A percentile compares a stretch with the other conserved stretches of the same genome.
These are phyloP conservation scores for Clathrus columnatus DNA, from an alignment of 768 basidiomycete genomes.

Conservation along the genomic window DNA sequence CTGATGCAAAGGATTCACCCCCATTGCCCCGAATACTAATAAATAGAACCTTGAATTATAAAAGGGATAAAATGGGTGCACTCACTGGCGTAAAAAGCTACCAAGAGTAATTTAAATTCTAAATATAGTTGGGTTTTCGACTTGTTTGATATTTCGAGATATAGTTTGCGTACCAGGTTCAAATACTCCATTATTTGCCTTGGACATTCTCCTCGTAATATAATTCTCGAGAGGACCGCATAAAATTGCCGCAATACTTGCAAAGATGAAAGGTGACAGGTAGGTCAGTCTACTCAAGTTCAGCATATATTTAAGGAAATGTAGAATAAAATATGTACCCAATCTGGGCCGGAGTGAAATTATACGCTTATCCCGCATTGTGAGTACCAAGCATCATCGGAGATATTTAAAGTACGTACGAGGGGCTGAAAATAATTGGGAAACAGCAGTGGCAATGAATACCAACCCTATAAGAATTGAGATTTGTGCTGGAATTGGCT, in stretches of 20 bases:
- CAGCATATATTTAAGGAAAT: not conserved
- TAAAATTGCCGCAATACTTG: constrained; percentile 11
- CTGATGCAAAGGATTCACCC: not conserved
- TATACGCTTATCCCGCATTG: too few species aligned
- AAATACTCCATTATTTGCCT: constrained; percentile 10
- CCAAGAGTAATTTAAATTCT: constrained; percentile 21
- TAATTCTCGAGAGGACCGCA: constrained; percentile 16
- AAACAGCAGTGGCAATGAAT: constrained; percentile 15
- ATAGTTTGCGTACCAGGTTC: not conserved
- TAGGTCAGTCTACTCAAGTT: constrained; percentile 6
- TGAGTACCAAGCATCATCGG: too few species aligned
- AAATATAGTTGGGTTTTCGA: not conserved
- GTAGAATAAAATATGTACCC: constrained; percentile 8
- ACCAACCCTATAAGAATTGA: constrained; percentile 11
- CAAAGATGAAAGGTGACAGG: constrained; percentile 12
- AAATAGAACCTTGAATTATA: not conserved
- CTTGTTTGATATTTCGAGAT: not conserved
- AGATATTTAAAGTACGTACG: too few species aligned
- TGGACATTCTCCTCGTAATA: constrained; percentile 11
- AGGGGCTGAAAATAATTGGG: constrained; percentile 15
- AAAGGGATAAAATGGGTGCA: not conserved
- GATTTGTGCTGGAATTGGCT: not conserved
- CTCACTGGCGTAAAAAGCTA: constrained; percentile 16
- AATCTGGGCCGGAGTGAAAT: constrained; percentile 9
- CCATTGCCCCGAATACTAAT: constrained; percentile 19